Evolutionary conservation across 257 asterid genomes (phyloP), one percentile per base, ranked within the genome.

Genomic region (Fraxinus anomala): DNA sequence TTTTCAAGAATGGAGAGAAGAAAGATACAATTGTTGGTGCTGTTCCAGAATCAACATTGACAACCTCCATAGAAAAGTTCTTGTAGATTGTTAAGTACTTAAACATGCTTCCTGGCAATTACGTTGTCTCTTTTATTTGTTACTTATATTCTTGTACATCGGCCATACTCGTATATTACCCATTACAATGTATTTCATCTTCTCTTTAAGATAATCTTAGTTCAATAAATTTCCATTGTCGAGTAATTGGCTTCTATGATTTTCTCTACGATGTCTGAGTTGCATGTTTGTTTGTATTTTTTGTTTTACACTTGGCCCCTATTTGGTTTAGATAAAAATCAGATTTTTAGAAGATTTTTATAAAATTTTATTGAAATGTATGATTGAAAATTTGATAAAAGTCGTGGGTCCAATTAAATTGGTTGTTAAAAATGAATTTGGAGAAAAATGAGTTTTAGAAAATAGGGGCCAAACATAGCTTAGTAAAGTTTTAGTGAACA

Each of bases 11-110:
- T 2, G 97, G 97, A 68, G 96, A 92, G 88, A 94, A 94, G 90
- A 94, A 90, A 78, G 98, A 94, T 6, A 89, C 95, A 28, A 87
- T 92, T 42, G 90, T 94, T 31, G 98, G 98, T 73, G 98, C 98
- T 14, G 97, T 94, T 72, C 97, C 96, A 13, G 92, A 94, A 79
- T 26, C 93, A 72, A 91, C 97, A 4, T 76, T 94, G 79, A 73
- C 82, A 67, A 88, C 94, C 76, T 76, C 83, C 92, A 90, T 94
- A 82, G 98, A 92, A 61, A 94, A 89, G 71, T 94, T 88, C 95
- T 79, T 92, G 91, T 92, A 85, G 89, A 81, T 10, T 71, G 84
- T 84, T 73, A 77, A 65, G 80, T 81, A 73, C 47, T 72, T 79
- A 79, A 70, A 67, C 59, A 70, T 77, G 80, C 71, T 79, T 76